Percentiles rank a stretch among this genome's conserved stretches.
Evolutionary conservation across 1,284 basidiomycete genomes (phyloP).

Genomic region (Grifola frondosa): DNA sequence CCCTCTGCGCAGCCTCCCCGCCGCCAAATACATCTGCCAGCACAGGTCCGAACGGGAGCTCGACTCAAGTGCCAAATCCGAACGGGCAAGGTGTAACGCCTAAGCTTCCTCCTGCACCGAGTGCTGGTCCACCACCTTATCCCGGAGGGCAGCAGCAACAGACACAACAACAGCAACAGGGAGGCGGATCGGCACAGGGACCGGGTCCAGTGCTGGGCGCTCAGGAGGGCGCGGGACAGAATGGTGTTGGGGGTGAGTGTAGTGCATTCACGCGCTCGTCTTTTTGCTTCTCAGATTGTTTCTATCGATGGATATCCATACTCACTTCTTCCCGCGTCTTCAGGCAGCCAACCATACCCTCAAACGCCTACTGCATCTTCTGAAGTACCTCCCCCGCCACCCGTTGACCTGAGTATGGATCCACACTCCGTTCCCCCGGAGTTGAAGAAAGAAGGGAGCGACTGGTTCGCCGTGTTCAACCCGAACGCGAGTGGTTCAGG

Average conservation of each 20-base stretch:
- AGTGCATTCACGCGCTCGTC: background rate
- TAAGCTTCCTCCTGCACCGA: constrained; percentile 26
- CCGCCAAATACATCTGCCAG: constrained; percentile 5
- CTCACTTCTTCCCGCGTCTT: background rate
- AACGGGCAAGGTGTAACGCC: constrained; percentile 16
- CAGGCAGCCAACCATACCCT: constrained; percentile 19
- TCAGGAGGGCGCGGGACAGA: constrained; percentile 17
- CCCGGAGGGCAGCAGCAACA: too few species aligned
- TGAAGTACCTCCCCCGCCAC: constrained; percentile 6
- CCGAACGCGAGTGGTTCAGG: constrained; percentile 52
- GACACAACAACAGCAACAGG: constrained; percentile 16
- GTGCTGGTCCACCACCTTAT: constrained; percentile 14
- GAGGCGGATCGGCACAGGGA: constrained; percentile 15
- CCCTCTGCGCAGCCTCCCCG: constrained; percentile 10
- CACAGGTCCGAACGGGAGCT: background rate
- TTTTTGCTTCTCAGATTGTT: background rate
- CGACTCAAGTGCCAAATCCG: constrained; percentile 1
- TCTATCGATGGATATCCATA: background rate
- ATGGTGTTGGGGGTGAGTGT: constrained; percentile 19
- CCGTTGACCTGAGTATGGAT: constrained; percentile 37
- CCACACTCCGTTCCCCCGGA: constrained; percentile 49
- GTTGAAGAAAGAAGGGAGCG: constrained; percentile 78
- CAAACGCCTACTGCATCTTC: constrained; percentile 14
- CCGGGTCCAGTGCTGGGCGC: constrained; percentile 9
- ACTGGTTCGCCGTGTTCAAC: constrained; percentile 97